Conservation (phyloP, 2,329 filamentous ascomycete species). For the Fusarium oligoseptatum region DNA sequence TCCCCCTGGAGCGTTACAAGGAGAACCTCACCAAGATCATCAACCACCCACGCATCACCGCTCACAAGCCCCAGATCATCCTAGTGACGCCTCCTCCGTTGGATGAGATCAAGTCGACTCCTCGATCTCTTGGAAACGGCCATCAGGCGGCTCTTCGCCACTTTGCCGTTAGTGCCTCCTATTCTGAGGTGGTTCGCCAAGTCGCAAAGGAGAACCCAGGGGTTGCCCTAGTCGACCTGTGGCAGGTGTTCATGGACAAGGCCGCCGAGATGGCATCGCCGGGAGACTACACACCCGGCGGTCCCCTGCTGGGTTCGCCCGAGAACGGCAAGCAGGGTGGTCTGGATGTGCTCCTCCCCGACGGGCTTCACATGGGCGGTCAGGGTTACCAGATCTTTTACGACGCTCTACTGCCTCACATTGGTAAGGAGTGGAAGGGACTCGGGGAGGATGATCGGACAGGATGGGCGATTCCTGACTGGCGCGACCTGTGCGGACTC, state of each 20-base stretch:
- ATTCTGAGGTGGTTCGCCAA: constrained; percentile 72
- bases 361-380: constrained; percentile 70
- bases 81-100: constrained; percentile 87
- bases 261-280: constrained; percentile 68
- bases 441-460: constrained; percentile 52
- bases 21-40: constrained; percentile 80
- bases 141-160: constrained; percentile 59
- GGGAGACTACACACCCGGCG: constrained; percentile 66
- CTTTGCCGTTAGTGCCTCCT: constrained; percentile 64
- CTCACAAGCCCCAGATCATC: constrained; percentile 80
- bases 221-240: constrained; percentile 82
- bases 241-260: constrained; percentile 80
- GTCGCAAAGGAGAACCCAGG: constrained; percentile 78
- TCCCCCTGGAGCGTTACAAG: constrained; percentile 82
- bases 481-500: constrained; percentile 52
- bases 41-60: constrained; percentile 75
- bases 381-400: constrained; percentile 67
- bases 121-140: constrained; percentile 62
- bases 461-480: constrained; percentile 63
- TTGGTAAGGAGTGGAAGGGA: constrained; percentile 59
- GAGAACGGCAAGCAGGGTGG: constrained; percentile 64
- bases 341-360: constrained; percentile 65
- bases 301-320: constrained; percentile 63
- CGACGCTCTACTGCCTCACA: constrained; percentile 61
- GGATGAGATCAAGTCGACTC: constrained; percentile 77